Evolutionary conservation across 2,329 filamentous ascomycete species (phyloP).

Genomic region (Mycosphaerella arachidis): DNA sequence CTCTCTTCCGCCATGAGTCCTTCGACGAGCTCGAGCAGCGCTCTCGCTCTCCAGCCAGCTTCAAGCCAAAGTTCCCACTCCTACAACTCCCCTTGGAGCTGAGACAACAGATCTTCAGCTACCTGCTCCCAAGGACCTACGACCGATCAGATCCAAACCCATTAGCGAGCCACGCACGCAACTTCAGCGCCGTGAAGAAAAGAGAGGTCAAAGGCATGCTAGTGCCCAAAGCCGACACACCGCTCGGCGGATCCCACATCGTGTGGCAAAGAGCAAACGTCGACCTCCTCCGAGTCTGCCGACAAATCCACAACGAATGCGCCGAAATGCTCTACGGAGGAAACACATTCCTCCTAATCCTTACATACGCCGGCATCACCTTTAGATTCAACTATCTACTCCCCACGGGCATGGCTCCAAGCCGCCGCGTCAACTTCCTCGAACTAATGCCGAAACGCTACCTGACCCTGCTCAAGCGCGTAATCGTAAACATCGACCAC

Average conservation of each 20-base stretch:
- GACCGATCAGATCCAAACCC: constrained; percentile 24
- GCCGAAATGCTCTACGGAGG: constrained; percentile 44
- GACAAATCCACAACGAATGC: constrained; percentile 44
- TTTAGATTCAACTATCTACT: constrained; percentile 44
- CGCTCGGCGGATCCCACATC: constrained; percentile 18
- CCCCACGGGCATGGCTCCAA: constrained; percentile 39
- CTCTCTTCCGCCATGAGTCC: constrained; percentile 27
- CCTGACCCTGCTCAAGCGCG: constrained; percentile 38
- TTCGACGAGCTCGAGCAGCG: constrained; percentile 31
- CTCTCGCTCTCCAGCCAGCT: constrained; percentile 29
- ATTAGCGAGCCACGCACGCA: constrained; percentile 26
- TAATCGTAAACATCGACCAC: constrained; percentile 44
- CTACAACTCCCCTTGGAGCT: constrained; percentile 43
- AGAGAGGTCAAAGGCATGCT: constrained; percentile 25
- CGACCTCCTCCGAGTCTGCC: constrained; percentile 37
- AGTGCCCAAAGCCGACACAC: constrained; percentile 11
- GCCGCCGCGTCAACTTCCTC: constrained; percentile 38
- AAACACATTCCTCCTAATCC: constrained; percentile 44
- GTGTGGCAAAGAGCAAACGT: constrained; percentile 44
- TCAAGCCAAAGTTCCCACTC: constrained; percentile 29
- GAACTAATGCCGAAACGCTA: constrained; percentile 41
- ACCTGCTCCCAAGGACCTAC: constrained; percentile 40
- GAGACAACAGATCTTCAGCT: constrained; percentile 39
- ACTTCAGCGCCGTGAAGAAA: constrained; percentile 31
- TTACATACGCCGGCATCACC: constrained; percentile 41